A percentile compares a stretch with the other conserved stretches of the same genome.
phyloP scores from a whole-genome alignment of 2,329 filamentous ascomycete species.

The Ophiosphaerella narmari region DNA sequence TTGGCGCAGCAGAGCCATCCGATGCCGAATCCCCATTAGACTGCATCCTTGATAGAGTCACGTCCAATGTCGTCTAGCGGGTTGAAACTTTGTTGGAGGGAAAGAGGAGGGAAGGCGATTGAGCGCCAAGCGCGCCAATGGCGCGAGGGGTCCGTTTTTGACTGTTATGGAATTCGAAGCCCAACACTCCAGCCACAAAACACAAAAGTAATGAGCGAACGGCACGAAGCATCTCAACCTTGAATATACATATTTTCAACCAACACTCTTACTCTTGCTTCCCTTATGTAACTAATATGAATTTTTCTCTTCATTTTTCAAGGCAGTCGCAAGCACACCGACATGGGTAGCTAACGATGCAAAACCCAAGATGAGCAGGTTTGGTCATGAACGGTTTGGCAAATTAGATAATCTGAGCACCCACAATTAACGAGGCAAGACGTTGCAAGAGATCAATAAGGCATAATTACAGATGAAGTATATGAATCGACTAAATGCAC shows the following conservation, averaged over 20 bases:
- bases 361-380: no score
- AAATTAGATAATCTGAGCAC: no score
- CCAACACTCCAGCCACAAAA: background rate
- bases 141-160: conserved; percentile 3
- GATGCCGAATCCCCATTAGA: conserved; percentile 9
- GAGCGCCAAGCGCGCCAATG: conserved; percentile 1
- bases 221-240: no score
- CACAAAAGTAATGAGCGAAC: background rate
- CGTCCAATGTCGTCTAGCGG: conserved; percentile 7
- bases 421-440: no score
- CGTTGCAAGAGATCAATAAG: no score
- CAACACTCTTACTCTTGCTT: conserved; percentile 15
- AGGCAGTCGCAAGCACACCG: no score
- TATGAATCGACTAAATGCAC: no score
- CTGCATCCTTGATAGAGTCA: conserved; percentile 14
- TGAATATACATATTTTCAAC: background rate
- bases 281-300: conserved; percentile 12
- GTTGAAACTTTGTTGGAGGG: background rate
- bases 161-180: background rate
- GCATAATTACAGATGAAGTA: no score
- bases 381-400: no score
- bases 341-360: no score
- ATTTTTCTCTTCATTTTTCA: conserved; percentile 1
- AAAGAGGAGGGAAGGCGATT: background rate
- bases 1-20: conserved; percentile 14